Evolutionary conservation across 495 filamentous ascomycete genomes (phyloP).

Genomic region (Ascobolus immersus): DNA sequence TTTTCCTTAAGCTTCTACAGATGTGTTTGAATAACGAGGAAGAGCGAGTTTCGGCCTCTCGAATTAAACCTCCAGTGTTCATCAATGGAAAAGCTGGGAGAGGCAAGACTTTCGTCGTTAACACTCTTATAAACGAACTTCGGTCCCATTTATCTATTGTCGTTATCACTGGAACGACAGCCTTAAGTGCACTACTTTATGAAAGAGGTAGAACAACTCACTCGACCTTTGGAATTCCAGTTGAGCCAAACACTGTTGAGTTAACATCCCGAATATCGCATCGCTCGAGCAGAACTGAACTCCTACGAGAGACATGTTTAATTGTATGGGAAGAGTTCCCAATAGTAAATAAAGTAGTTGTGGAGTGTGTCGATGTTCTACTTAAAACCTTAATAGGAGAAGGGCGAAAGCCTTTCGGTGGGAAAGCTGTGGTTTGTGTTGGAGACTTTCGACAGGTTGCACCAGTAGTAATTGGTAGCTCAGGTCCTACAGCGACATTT

Average conservation of each 20-base stretch:
- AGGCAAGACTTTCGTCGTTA: constrained; percentile 4
- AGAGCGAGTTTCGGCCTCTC: too few species aligned
- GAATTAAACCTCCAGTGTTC: too few species aligned
- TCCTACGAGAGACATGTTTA: neutral
- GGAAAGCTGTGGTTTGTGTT: neutral
- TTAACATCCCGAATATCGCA: neutral
- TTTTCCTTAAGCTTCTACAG: too few species aligned
- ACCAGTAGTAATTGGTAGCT: neutral
- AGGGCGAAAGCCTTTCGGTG: neutral
- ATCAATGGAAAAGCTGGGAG: constrained; percentile 3
- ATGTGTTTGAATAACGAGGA: too few species aligned
- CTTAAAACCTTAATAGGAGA: neutral
- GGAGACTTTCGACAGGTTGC: neutral
- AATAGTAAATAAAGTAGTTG: neutral
- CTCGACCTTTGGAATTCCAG: neutral
- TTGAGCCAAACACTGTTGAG: neutral
- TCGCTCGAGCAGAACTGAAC: neutral
- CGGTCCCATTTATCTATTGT: neutral
- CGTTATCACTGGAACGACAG: neutral
- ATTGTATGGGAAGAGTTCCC: neutral
- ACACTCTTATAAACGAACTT: neutral
- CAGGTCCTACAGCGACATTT: neutral
- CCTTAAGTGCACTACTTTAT: neutral
- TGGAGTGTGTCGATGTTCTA: neutral
- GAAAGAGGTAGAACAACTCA: neutral